phyloP scores from a whole-genome alignment of 495 filamentous ascomycete genomes.

The Penicillium coffeae region DNA sequence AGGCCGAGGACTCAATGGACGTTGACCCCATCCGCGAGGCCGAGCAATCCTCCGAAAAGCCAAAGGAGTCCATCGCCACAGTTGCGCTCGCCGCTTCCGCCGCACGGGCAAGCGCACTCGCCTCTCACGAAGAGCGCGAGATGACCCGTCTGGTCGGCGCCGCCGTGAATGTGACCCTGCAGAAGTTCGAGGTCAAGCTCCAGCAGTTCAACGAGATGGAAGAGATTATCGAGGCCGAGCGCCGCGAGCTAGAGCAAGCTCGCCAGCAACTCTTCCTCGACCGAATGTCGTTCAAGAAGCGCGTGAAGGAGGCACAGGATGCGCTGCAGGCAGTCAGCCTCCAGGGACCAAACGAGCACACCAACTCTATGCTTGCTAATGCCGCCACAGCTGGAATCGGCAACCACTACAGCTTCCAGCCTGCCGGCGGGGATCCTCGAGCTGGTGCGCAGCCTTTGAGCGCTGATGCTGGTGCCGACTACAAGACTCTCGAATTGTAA shows the following conservation, averaged over 20 bases:
- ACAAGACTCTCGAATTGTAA: slow-evolving; percentile 48
- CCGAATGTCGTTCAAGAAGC: slow-evolving; percentile 81
- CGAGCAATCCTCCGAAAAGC: slow-evolving; percentile 24
- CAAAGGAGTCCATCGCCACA: slow-evolving; percentile 57
- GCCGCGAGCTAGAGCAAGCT: slow-evolving; percentile 83
- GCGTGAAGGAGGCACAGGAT: slow-evolving; percentile 78
- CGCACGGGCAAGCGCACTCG: slow-evolving; percentile 78
- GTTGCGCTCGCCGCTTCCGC: slow-evolving; percentile 81
- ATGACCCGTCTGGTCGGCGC: slow-evolving; percentile 88
- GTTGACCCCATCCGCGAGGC: slow-evolving; percentile 46
- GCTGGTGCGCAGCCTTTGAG: slow-evolving; percentile 62
- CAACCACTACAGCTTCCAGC: slow-evolving; percentile 61
- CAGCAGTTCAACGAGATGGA: slow-evolving; percentile 97
- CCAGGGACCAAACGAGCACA: slow-evolving; percentile 52
- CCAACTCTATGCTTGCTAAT: slow-evolving; percentile 49
- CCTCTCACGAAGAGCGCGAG: slow-evolving; percentile 92
- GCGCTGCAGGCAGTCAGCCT: slow-evolving; percentile 59
- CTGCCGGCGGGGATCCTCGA: slow-evolving; percentile 35
- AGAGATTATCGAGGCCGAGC: slow-evolving; percentile 81
- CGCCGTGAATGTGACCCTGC: slow-evolving; percentile 76
- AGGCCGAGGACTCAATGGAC: slow-evolving; percentile 66
- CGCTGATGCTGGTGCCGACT: slow-evolving; percentile 51
- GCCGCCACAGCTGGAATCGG: slow-evolving; percentile 42
- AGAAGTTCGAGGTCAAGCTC: slow-evolving; percentile 80
- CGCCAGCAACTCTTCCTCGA: slow-evolving; percentile 92